Percentiles rank a stretch among this genome's conserved stretches.
Conservation (phyloP, 2,329 filamentous ascomycete species). For the Fusarium fujikuroi region DNA sequence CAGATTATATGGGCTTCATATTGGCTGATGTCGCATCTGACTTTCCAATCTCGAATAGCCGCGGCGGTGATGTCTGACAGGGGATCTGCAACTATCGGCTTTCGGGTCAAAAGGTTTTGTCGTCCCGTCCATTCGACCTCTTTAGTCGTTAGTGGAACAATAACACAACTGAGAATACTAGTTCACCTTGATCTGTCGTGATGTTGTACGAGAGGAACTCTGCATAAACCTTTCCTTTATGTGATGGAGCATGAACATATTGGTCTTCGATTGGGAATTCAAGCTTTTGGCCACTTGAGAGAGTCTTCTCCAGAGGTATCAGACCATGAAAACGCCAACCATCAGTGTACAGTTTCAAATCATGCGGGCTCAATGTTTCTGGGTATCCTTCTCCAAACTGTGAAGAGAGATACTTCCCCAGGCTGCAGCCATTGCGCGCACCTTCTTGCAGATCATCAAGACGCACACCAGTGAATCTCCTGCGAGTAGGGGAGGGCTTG, state of each 20-base stretch:
- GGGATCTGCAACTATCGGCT: not conserved
- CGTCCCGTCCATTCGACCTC: fast-evolving
- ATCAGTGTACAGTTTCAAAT: not conserved
- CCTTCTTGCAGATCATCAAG: not conserved
- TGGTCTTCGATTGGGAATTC: not conserved
- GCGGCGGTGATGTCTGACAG: not conserved
- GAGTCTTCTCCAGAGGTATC: not conserved
- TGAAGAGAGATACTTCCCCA: not conserved
- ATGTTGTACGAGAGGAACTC: fast-evolving
- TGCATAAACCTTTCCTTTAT: not conserved
- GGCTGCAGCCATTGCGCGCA: not conserved
- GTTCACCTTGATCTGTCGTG: not conserved
- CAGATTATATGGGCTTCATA: fast-evolving
- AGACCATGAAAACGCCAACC: not conserved
- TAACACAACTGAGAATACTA: fast-evolving
- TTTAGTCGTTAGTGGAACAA: fast-evolving
- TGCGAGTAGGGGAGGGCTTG: fast-evolving
- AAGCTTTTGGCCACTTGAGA: not conserved
- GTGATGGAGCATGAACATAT: not conserved
- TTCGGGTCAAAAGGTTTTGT: not conserved
- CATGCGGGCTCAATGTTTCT: not conserved
- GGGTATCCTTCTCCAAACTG: not conserved
- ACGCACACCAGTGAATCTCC: not conserved
- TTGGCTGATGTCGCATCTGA: not conserved
- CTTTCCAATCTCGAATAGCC: not conserved